Evolutionary conservation across 768 basidiomycete genomes (phyloP).

Genomic region (Rossbeevera mucosa): DNA sequence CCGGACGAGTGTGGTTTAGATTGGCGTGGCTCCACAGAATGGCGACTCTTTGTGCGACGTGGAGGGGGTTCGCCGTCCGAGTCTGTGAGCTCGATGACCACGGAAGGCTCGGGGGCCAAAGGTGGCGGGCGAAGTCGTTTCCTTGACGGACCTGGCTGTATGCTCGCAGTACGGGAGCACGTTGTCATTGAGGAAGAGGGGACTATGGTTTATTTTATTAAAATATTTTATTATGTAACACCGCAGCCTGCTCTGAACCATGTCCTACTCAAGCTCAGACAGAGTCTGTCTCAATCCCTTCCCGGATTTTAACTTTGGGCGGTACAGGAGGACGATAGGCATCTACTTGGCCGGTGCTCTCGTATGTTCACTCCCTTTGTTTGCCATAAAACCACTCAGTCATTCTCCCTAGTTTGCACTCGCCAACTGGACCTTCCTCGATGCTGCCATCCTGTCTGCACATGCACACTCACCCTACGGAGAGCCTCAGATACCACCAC

Average conservation of each 20-base stretch:
- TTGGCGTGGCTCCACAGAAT: slow-evolving; percentile 4
- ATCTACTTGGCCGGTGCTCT: slow-evolving; percentile 90
- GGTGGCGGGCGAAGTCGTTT: slow-evolving; percentile 10
- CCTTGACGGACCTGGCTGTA: slow-evolving; percentile 16
- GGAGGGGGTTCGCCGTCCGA: slow-evolving; percentile 38
- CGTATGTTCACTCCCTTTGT: slow-evolving; percentile 47
- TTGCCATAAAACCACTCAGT: background rate
- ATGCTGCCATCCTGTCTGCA: slow-evolving; percentile 86
- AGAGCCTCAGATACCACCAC: slow-evolving; percentile 61
- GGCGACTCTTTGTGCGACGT: background rate
- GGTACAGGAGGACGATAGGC: slow-evolving; percentile 75
- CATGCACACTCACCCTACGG: slow-evolving; percentile 76
- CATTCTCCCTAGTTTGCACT: slow-evolving; percentile 67
- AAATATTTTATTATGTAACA: slow-evolving; percentile 21
- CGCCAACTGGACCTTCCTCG: slow-evolving; percentile 93
- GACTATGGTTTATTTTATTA: background rate
- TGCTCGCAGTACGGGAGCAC: slow-evolving; percentile 17
- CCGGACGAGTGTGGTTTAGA: slow-evolving; percentile 2
- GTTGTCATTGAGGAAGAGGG: slow-evolving; percentile 8
- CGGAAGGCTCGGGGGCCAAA: slow-evolving; percentile 5
- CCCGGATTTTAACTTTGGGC: slow-evolving; percentile 70
- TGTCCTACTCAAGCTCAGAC: slow-evolving; percentile 59
- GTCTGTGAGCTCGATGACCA: slow-evolving; percentile 50
- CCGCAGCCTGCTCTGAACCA: background rate
- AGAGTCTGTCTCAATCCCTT: slow-evolving; percentile 86